Evolutionary conservation across 1,139 yeast species (phyloP).

Genomic region (Pichia sp.): DNA sequence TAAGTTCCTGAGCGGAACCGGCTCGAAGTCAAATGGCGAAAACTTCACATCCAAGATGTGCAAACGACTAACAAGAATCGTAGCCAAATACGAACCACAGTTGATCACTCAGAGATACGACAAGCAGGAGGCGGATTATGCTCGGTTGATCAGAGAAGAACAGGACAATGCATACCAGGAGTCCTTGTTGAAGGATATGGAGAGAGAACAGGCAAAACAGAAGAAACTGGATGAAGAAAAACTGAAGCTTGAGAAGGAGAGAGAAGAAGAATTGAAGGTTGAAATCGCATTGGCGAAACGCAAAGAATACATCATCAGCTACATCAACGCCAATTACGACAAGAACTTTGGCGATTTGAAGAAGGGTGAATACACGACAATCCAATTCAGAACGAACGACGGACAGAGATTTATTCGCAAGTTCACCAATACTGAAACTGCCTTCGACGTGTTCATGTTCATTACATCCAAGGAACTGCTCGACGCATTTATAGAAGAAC

Average conservation of each 20-base stretch:
- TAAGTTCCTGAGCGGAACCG: conserved; percentile 22
- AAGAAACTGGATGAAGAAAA: conserved; percentile 15
- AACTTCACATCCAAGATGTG: conserved; percentile 23
- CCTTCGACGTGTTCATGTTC: conserved; percentile 64
- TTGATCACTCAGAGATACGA: conserved; percentile 49
- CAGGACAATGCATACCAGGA: conserved; percentile 57
- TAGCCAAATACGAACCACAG: conserved; percentile 51
- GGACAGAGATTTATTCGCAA: conserved; percentile 65
- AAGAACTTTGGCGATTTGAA: conserved; percentile 30
- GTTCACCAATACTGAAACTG: conserved; percentile 45
- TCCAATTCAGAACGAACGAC: conserved; percentile 50
- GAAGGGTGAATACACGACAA: conserved; percentile 32
- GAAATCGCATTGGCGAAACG: conserved; percentile 11
- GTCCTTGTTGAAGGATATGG: conserved; percentile 46
- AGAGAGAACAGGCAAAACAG: conserved; percentile 28
- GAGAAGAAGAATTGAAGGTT: conserved; percentile 15
- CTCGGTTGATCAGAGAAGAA: conserved; percentile 50
- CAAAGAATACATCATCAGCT: conserved; percentile 19
- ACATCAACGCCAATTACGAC: conserved; percentile 17
- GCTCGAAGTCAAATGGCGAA: neutral
- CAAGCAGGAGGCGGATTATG: conserved; percentile 50
- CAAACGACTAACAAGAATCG: conserved; percentile 37
- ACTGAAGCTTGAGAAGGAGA: conserved; percentile 21
- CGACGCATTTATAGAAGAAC: conserved; percentile 7
- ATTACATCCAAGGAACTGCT: conserved; percentile 48